Percentiles rank a stretch among this genome's conserved stretches.
Conservation (phyloP, 2,329 filamentous ascomycete species). For the Talaromyces albobiverticillius region DNA sequence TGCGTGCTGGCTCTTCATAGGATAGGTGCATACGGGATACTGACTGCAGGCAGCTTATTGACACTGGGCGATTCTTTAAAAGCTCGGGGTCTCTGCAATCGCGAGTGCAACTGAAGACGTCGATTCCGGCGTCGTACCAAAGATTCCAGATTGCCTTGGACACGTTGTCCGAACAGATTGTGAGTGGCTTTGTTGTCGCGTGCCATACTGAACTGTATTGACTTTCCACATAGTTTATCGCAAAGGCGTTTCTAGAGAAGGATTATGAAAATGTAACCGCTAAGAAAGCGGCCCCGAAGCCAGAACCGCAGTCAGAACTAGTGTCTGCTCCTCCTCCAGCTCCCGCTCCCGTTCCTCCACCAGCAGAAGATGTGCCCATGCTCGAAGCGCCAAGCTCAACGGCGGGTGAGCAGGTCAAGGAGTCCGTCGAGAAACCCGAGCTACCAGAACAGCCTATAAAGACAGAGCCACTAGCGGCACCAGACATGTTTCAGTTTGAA, state of each 20-base stretch:
- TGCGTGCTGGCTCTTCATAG: slow-evolving; percentile 18
- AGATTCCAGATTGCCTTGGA: slow-evolving; percentile 40
- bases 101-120: slow-evolving; percentile 33
- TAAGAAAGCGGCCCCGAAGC: slow-evolving; percentile 24
- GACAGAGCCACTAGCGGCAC: slow-evolving; percentile 10
- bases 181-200: slow-evolving; percentile 22
- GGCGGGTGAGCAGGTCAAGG: slow-evolving; percentile 17
- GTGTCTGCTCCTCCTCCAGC: background rate
- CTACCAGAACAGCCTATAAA: slow-evolving; percentile 10
- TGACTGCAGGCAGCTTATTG: slow-evolving; percentile 32
- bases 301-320: background rate
- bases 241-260: slow-evolving; percentile 41
- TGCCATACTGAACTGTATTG: background rate
- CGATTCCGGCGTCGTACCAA: slow-evolving; percentile 37
- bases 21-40: slow-evolving; percentile 7
- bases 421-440: slow-evolving; percentile 20
- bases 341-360: slow-evolving; percentile 14
- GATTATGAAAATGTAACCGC: slow-evolving; percentile 39
- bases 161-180: slow-evolving; percentile 41
- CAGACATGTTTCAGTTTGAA: background rate
- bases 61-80: slow-evolving; percentile 41
- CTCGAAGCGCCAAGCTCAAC: slow-evolving; percentile 21
- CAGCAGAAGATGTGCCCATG: slow-evolving; percentile 30
- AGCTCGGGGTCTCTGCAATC: slow-evolving; percentile 33
- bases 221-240: slow-evolving; percentile 34